Conservation (phyloP, 352 stramenopile species). For the Albugo candida region DNA sequence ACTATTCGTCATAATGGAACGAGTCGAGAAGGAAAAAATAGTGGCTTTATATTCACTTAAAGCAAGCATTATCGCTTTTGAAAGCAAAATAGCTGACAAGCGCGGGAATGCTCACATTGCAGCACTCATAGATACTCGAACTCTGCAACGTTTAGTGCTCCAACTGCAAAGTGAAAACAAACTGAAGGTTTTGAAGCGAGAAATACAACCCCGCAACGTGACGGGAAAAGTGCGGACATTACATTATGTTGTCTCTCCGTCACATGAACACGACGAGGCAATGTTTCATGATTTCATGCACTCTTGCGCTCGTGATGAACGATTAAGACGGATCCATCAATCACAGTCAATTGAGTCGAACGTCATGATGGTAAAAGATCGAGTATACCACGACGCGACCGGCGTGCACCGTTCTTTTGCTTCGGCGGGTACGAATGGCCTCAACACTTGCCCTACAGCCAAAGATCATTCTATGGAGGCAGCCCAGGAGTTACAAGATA, state of each 20-base stretch:
- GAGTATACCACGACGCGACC: conserved; percentile 33
- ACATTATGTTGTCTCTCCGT: conserved; percentile 38
- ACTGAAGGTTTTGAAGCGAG: conserved; percentile 35
- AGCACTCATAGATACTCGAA: not conserved
- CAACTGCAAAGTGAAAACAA: conserved; percentile 33
- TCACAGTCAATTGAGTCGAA: not conserved
- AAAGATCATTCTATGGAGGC: too few species aligned
- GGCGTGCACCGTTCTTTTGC: not conserved
- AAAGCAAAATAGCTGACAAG: conserved; percentile 5
- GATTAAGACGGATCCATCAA: conserved; percentile 17
- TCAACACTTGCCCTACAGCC: too few species aligned
- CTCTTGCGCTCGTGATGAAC: conserved; percentile 59
- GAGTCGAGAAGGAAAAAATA: conserved; percentile 43
- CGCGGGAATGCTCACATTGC: not conserved
- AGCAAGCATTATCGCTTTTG: conserved; percentile 61
- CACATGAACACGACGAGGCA: conserved; percentile 41
- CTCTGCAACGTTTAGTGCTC: conserved; percentile 20
- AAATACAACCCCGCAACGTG: conserved; percentile 47
- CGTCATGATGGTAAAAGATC: not conserved
- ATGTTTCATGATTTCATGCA: conserved; percentile 58
- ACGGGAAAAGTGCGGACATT: conserved; percentile 60
- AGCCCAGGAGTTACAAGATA: too few species aligned
- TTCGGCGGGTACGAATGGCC: too few species aligned
- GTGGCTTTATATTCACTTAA: conserved; percentile 58
- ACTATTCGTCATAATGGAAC: conserved; percentile 35